Evolutionary conservation across 495 filamentous ascomycete genomes (phyloP).

Genomic region (Cercophora scortea): DNA sequence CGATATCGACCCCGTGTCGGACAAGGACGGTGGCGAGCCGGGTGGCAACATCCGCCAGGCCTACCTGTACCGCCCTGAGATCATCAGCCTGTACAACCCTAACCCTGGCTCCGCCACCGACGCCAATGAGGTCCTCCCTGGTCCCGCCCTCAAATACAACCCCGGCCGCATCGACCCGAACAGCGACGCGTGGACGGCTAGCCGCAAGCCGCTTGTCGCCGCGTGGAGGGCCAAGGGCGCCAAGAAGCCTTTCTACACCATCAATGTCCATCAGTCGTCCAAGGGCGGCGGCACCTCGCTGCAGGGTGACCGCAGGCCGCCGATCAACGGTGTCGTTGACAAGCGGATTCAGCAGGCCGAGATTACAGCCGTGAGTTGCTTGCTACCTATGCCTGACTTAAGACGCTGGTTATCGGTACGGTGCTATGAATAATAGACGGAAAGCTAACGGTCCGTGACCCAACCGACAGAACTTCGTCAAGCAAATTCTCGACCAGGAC

Average conservation of each 20-base stretch:
- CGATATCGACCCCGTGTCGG: conserved; percentile 40
- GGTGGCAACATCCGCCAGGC: conserved; percentile 60
- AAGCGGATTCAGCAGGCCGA: conserved; percentile 39
- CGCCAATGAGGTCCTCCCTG: conserved; percentile 40
- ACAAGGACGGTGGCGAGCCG: conserved; percentile 48
- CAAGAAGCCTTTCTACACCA: conserved; percentile 42
- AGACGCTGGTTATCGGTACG: no score
- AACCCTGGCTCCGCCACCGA: conserved; percentile 36
- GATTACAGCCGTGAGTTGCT: conserved; percentile 36
- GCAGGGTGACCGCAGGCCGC: conserved; percentile 51
- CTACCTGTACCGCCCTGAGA: conserved; percentile 48
- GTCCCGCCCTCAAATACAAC: conserved; percentile 44
- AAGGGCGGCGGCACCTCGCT: conserved; percentile 51
- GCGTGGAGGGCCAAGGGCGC: conserved; percentile 43
- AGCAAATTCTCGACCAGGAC: conserved; percentile 35
- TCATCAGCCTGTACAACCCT: conserved; percentile 41
- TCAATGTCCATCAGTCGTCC: conserved; percentile 51
- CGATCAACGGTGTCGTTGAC: conserved; percentile 49
- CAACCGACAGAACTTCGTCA: conserved; percentile 20
- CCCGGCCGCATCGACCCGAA: conserved; percentile 51
- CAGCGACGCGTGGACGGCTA: conserved; percentile 43
- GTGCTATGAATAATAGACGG: not conserved
- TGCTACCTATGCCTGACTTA: not conserved
- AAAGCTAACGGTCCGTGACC: not conserved
- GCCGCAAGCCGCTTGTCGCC: conserved; percentile 51